Evolutionary conservation across 164 flowering plant species (phyloP).

Genomic region (Kalanchoe fedtschenkoi): DNA sequence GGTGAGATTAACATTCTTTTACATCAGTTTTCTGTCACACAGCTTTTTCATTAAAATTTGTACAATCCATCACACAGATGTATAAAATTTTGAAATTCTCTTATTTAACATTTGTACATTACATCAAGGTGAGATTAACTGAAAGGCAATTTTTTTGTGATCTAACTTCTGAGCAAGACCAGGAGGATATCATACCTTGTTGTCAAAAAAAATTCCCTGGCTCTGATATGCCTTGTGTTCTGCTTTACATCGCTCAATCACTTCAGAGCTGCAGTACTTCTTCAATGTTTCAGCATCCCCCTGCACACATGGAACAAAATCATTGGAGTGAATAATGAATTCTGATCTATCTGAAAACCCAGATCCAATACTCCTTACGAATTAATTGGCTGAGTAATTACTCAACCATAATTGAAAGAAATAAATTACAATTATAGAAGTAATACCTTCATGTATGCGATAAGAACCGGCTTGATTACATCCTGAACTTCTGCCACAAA

Average conservation of each 20-base stretch:
- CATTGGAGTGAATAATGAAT: not conserved
- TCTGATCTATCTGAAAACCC: not conserved
- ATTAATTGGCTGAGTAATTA: too few species aligned
- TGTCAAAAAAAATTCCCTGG: conserved; percentile 72
- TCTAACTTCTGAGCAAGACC: not conserved
- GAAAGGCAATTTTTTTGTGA: not conserved
- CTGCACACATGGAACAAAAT: conserved; percentile 22
- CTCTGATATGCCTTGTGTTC: conserved; percentile 54
- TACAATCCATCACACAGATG: too few species aligned
- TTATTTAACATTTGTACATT: too few species aligned
- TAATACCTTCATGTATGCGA: conserved; percentile 72
- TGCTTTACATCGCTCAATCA: conserved; percentile 74
- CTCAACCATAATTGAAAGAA: too few species aligned
- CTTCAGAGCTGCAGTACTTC: conserved; percentile 67
- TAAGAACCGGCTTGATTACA: conserved; percentile 59
- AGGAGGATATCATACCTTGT: conserved; percentile 45
- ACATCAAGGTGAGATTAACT: too few species aligned
- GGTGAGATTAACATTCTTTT: too few species aligned
- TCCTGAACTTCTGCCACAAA: conserved; percentile 93
- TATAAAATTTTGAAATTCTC: too few species aligned
- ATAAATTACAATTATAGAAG: not conserved
- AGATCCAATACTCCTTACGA: not conserved
- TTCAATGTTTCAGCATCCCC: conserved; percentile 61
- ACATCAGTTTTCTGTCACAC: too few species aligned
- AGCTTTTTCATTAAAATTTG: too few species aligned